Evolutionary conservation across 1,284 basidiomycete species (phyloP).

Genomic region (Ceratobasidium sp.): DNA sequence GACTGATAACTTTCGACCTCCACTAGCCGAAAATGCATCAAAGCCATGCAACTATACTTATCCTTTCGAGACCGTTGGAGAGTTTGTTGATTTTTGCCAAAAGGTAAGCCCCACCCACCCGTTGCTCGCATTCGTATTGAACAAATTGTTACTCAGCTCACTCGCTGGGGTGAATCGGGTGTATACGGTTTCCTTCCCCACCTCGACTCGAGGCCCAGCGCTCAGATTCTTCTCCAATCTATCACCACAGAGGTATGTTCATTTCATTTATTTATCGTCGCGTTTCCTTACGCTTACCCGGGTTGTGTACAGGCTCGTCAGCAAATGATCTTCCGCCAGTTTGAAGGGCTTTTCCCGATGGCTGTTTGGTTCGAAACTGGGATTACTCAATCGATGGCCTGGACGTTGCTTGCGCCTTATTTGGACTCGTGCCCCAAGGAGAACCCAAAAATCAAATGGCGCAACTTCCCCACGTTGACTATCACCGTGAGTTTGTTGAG

Average conservation of each 20-base stretch:
- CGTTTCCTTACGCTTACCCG: neutral
- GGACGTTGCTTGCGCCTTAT: conserved; percentile 70
- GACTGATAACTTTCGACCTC: neutral
- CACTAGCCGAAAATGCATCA: conserved; percentile 54
- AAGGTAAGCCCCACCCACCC: conserved; percentile 57
- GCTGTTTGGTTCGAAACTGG: conserved; percentile 64
- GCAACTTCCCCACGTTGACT: conserved; percentile 65
- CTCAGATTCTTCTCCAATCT: conserved; percentile 66
- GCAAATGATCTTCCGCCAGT: conserved; percentile 74
- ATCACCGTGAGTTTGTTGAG: conserved; percentile 51
- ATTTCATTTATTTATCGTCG: neutral
- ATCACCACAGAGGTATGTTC: conserved; percentile 67
- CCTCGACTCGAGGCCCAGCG: conserved; percentile 67
- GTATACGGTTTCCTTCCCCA: conserved; percentile 70
- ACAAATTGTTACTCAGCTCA: conserved; percentile 52
- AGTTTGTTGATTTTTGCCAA: conserved; percentile 72
- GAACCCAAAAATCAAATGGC: conserved; percentile 67
- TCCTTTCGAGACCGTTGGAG: conserved; percentile 66
- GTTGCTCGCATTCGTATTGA: neutral
- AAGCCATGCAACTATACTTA: conserved; percentile 71
- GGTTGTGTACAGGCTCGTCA: conserved; percentile 57
- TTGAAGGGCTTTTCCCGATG: conserved; percentile 71
- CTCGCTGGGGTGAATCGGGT: conserved; percentile 69
- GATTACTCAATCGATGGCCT: conserved; percentile 70
- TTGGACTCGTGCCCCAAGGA: conserved; percentile 66